These are phyloP conservation scores for Syzygium grande DNA, from an alignment of 345 rosid species.

Conservation along the genomic window DNA sequence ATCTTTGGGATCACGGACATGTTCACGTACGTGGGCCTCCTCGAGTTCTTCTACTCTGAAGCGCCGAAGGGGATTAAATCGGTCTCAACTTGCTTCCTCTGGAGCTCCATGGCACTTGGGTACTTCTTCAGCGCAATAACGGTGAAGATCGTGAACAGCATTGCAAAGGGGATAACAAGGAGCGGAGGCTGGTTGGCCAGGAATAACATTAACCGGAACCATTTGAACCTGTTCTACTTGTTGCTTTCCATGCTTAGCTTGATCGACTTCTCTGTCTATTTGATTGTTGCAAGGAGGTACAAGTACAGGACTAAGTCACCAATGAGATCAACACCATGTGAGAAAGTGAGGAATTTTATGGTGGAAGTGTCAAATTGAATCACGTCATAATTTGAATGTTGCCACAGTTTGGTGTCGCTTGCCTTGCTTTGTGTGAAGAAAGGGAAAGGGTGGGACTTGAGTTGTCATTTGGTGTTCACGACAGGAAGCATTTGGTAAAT, in stretches of 20 bases:
- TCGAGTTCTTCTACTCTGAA: slow-evolving; percentile 59
- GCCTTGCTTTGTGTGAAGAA: too few relatives aligned
- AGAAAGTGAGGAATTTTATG: background rate
- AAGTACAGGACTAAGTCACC: slow-evolving; percentile 4
- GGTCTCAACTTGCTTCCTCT: slow-evolving; percentile 62
- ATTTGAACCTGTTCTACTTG: slow-evolving; percentile 17
- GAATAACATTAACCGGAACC: slow-evolving; percentile 15
- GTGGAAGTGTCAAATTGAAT: background rate
- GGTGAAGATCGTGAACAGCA: slow-evolving; percentile 37
- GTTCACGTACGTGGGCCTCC: slow-evolving; percentile 59
- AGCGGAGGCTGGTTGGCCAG: slow-evolving; percentile 30
- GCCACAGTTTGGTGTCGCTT: background rate
- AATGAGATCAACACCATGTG: background rate
- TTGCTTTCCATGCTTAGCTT: slow-evolving; percentile 12
- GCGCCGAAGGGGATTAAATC: slow-evolving; percentile 62
- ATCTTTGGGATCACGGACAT: slow-evolving; percentile 57
- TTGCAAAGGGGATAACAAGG: background rate
- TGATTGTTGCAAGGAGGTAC: background rate
- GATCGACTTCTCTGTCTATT: background rate
- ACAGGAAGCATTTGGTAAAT: background rate
- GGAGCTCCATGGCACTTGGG: slow-evolving; percentile 49
- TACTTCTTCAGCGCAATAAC: slow-evolving; percentile 50
- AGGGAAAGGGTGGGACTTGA: background rate
- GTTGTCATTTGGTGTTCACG: background rate
- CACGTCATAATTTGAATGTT: background rate